Percentiles rank a stretch among this genome's conserved stretches.
Evolutionary conservation across 495 filamentous ascomycete genomes (phyloP).

Genomic region (Tuber melanosporum): DNA sequence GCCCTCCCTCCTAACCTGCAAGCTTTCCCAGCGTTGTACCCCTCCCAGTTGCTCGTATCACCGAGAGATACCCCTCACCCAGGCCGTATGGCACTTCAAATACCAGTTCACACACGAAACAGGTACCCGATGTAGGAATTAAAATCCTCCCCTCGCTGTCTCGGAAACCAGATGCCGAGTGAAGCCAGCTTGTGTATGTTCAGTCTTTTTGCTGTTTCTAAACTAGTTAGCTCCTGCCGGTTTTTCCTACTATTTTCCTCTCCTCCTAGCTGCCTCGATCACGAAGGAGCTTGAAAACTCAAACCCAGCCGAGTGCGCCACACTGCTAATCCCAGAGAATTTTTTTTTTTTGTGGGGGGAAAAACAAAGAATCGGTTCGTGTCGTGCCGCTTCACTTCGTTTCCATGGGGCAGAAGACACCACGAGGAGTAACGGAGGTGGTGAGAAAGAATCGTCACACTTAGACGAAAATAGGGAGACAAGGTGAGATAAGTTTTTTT

Average conservation of each 20-base stretch:
- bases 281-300: neutral
- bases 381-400: neutral
- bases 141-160: slow-evolving; percentile 4
- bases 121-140: neutral
- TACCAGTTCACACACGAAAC: neutral
- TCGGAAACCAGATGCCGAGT: neutral
- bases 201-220: neutral
- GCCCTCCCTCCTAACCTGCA: neutral
- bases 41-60: neutral
- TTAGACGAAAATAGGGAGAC: neutral
- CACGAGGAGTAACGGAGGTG: neutral
- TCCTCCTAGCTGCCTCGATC: neutral
- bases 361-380: neutral
- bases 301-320: neutral
- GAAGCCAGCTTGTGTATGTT: slow-evolving; percentile 2
- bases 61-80: neutral
- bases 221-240: neutral
- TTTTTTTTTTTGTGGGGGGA: neutral
- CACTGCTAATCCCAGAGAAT: neutral
- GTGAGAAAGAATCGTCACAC: neutral
- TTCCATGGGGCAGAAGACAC: neutral
- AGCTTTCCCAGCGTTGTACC: neutral
- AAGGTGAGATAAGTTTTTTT: neutral
- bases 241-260: neutral
- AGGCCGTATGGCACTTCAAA: neutral